A percentile compares a stretch with the other conserved stretches of the same genome.
Conservation (phyloP, 2,329 filamentous ascomycete species). For the Diaporthe sp. region DNA sequence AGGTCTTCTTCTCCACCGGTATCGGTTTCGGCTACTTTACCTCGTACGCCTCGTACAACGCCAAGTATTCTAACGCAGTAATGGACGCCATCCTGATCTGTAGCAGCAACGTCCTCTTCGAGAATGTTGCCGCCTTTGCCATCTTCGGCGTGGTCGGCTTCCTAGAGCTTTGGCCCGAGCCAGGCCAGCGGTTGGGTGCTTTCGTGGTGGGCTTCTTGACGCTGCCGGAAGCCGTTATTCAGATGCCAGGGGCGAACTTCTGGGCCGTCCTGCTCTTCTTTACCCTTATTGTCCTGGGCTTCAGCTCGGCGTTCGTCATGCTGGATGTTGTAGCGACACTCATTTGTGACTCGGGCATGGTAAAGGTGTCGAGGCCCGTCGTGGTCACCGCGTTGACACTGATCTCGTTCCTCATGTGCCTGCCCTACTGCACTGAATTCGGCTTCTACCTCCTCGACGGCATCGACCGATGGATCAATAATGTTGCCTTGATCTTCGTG, state of each 20-base stretch:
- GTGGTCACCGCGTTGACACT: constrained; percentile 65
- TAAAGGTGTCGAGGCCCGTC: constrained; percentile 58
- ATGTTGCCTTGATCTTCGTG: constrained; percentile 67
- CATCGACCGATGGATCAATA: constrained; percentile 70
- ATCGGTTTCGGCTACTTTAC: constrained; percentile 73
- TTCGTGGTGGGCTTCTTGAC: constrained; percentile 73
- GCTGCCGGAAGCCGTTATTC: constrained; percentile 66
- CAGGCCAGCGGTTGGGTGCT: constrained; percentile 61
- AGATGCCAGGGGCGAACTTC: constrained; percentile 71
- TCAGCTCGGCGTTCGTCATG: constrained; percentile 72
- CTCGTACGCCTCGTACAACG: constrained; percentile 70
- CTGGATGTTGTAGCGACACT: constrained; percentile 69
- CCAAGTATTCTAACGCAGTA: constrained; percentile 70
- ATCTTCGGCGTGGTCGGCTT: constrained; percentile 70
- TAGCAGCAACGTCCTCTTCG: constrained; percentile 68
- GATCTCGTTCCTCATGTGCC: constrained; percentile 66
- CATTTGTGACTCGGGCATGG: constrained; percentile 64
- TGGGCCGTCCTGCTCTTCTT: constrained; percentile 73
- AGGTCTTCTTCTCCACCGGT: constrained; percentile 72
- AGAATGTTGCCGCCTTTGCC: constrained; percentile 64
- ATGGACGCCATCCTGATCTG: constrained; percentile 71
- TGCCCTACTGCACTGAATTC: constrained; percentile 71
- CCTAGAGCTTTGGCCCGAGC: constrained; percentile 54
- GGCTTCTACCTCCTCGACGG: constrained; percentile 69
- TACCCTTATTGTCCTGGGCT: constrained; percentile 70